Conservation (phyloP, 2,329 filamentous ascomycete species). For the Epichloe scottii region DNA sequence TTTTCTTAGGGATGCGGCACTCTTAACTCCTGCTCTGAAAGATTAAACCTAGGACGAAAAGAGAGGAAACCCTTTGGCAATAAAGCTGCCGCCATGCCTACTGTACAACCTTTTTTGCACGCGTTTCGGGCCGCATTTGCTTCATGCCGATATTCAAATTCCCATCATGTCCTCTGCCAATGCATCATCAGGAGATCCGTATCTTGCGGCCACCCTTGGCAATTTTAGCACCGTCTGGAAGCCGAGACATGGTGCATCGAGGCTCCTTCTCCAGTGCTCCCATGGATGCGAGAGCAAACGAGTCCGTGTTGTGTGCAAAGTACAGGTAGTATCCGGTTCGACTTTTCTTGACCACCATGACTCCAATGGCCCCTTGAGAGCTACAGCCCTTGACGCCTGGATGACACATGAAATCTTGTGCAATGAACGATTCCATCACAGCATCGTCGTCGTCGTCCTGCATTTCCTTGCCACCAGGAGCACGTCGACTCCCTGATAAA, state of each 20-base stretch:
- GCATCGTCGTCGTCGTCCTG: slow-evolving; percentile 65
- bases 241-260: slow-evolving; percentile 79
- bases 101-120: neutral
- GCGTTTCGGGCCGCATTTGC: neutral
- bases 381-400: slow-evolving; percentile 70
- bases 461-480: slow-evolving; percentile 46
- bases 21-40: neutral
- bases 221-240: slow-evolving; percentile 37
- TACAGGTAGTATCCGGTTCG: slow-evolving; percentile 67
- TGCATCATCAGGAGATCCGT: slow-evolving; percentile 16
- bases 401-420: slow-evolving; percentile 86
- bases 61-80: neutral
- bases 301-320: slow-evolving; percentile 94
- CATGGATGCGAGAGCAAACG: slow-evolving; percentile 80
- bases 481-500: slow-evolving; percentile 60
- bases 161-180: neutral
- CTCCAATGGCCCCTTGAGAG: slow-evolving; percentile 77
- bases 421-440: slow-evolving; percentile 62
- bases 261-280: slow-evolving; percentile 63
- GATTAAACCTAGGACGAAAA: neutral
- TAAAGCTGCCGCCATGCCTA: neutral
- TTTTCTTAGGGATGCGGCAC: neutral
- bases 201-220: slow-evolving; percentile 42
- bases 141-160: neutral
- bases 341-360: slow-evolving; percentile 81